phyloP scores from a whole-genome alignment of 2,329 filamentous ascomycete species.

The Hypoxylon sp. region DNA sequence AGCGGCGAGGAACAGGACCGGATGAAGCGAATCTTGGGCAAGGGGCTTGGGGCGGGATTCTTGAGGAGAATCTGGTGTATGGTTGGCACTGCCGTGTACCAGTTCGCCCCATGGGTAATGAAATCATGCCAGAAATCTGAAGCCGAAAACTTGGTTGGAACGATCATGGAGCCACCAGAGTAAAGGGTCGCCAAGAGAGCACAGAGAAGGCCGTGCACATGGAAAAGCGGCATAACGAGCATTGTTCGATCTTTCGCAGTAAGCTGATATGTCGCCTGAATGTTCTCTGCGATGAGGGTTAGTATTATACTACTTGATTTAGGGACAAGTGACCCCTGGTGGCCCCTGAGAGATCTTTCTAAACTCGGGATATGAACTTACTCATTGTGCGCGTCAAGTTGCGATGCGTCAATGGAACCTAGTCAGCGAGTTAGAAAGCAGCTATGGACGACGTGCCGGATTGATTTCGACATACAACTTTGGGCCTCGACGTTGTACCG shows the following conservation, averaged over 20 bases:
- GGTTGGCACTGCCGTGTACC: slow-evolving; percentile 94
- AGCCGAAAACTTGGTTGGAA: slow-evolving; percentile 85
- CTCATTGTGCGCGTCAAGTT: slow-evolving; percentile 87
- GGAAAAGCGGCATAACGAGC: slow-evolving; percentile 92
- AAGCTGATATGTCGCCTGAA: slow-evolving; percentile 82
- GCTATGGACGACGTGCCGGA: slow-evolving; percentile 4
- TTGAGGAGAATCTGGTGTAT: slow-evolving; percentile 92
- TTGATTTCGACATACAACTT: slow-evolving; percentile 72
- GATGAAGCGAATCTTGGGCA: slow-evolving; percentile 86
- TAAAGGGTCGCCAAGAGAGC: slow-evolving; percentile 83
- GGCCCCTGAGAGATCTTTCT: not conserved
- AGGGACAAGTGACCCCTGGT: not conserved
- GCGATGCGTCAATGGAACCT: slow-evolving; percentile 83
- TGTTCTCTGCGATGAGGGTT: slow-evolving; percentile 70
- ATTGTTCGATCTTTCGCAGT: slow-evolving; percentile 81
- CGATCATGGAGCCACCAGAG: slow-evolving; percentile 83
- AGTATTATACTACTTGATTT: slow-evolving; percentile 11
- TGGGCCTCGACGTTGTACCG: slow-evolving; percentile 87
- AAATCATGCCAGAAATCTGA: slow-evolving; percentile 88
- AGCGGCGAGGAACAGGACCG: slow-evolving; percentile 89
- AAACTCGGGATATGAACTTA: slow-evolving; percentile 55
- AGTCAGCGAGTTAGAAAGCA: slow-evolving; percentile 38
- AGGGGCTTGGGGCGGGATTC: slow-evolving; percentile 75
- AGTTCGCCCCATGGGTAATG: slow-evolving; percentile 80
- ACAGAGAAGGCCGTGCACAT: slow-evolving; percentile 89